phyloP scores from a whole-genome alignment of 2,329 filamentous ascomycete genomes.

The Microsporum ferrugineum region DNA sequence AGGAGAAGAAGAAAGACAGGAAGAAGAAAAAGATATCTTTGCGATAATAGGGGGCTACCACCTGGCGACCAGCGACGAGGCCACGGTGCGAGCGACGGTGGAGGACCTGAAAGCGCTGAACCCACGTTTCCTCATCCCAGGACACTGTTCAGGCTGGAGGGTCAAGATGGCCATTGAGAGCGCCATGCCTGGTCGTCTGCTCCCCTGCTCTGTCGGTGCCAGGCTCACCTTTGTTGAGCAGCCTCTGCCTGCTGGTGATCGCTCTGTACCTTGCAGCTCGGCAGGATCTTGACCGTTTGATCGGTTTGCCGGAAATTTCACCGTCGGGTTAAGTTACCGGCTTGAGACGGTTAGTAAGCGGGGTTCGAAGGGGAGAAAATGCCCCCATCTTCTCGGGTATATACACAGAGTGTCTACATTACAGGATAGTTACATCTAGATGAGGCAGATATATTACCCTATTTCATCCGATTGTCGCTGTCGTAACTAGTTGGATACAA shows the following conservation, averaged over 20 bases:
- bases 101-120: conserved; percentile 39
- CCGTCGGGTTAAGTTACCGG: background rate
- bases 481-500: background rate
- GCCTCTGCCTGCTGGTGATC: background rate
- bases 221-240: conserved; percentile 13
- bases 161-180: conserved; percentile 44
- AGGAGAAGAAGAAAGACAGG: conserved; percentile 27
- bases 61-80: conserved; percentile 37
- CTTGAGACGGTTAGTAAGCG: background rate
- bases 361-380: background rate
- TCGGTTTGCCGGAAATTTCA: background rate
- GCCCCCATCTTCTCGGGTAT: background rate
- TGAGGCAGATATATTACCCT: background rate
- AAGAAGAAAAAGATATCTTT: conserved; percentile 33
- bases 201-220: conserved; percentile 42
- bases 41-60: conserved; percentile 46
- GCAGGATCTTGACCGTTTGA: background rate
- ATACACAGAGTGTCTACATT: background rate
- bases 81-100: conserved; percentile 37
- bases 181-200: conserved; percentile 40
- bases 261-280: background rate
- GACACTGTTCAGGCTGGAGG: conserved; percentile 47
- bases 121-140: conserved; percentile 42
- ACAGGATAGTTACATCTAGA: background rate
- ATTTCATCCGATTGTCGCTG: background rate